These are phyloP conservation scores for Fusarium musae DNA, from an alignment of 2,329 filamentous ascomycete genomes.

Conservation along the genomic window DNA sequence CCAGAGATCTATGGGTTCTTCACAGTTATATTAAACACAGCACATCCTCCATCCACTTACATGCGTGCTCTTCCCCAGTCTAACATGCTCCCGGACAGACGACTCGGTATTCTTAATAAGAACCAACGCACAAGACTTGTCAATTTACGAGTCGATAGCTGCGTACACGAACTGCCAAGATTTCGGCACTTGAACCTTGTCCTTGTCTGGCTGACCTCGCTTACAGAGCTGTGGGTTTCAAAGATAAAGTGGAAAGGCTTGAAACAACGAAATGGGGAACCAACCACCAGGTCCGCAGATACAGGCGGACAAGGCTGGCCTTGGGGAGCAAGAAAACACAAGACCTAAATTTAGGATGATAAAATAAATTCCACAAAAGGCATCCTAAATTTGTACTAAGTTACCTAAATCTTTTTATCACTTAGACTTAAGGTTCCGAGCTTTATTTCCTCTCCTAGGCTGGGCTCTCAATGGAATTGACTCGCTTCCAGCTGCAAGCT, in stretches of 20 bases:
- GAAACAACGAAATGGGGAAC: constrained; percentile 32
- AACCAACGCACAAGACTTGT: not conserved
- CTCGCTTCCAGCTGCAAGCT: not conserved
- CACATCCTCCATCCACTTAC: constrained; percentile 4
- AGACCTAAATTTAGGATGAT: too few relatives aligned
- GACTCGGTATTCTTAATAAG: constrained; percentile 3
- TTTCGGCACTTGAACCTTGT: constrained; percentile 18
- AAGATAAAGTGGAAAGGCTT: constrained; percentile 12
- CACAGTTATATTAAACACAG: not conserved
- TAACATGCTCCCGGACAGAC: not conserved
- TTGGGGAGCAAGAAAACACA: too few relatives aligned
- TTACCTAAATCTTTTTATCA: too few relatives aligned
- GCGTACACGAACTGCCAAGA: constrained; percentile 10
- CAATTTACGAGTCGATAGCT: not conserved
- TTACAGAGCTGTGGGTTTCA: constrained; percentile 36
- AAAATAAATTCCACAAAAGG: too few relatives aligned
- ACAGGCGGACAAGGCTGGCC: not conserved
- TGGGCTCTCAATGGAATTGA: not conserved
- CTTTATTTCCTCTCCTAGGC: too few relatives aligned
- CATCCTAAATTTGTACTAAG: too few relatives aligned
- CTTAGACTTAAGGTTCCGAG: too few relatives aligned
- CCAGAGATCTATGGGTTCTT: not conserved
- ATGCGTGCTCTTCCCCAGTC: not conserved
- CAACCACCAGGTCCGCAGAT: constrained; percentile 17
- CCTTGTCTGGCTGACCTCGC: constrained; percentile 22